Evolutionary conservation across 495 filamentous ascomycete genomes (phyloP), one percentile per base, ranked within the genome.

Genomic region (Parachaetomium inaequale): DNA sequence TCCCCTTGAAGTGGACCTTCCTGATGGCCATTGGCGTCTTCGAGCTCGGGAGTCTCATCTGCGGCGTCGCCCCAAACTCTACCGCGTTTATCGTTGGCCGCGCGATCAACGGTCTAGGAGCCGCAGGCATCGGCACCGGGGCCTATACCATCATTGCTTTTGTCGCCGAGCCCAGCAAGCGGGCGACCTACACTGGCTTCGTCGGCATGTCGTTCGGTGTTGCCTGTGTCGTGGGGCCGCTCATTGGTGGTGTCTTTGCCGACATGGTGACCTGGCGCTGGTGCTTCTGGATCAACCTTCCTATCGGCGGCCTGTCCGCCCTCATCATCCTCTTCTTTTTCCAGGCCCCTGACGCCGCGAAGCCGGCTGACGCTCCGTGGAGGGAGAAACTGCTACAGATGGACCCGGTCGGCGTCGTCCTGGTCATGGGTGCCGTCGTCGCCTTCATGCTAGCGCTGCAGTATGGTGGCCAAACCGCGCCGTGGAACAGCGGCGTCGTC

Each of bases 401-500:
- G 47, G 91, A 96, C 72, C 76, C 83, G 2, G 55, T 83, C 4
- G 91, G 91, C 8, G 86, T 83, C 0, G 12, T 78, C 1, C 65
- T 87, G 42, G 86, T 95, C 67, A 72, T 95, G 17, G 88, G 87
- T 3, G 81, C 78, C 17, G 81, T 95, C n/a, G 77, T 92, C 53
- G 84, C 83, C 54, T 75, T 91, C 12, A 70, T 94, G 38, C 77
- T 96, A 0, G 91, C 91, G 0, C 76, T 96, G 5, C 88, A 94
- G 67, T 95, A 91, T 86, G 91, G 88, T 32, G 91, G 90, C 1
- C 78, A 79, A 3, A 82, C 76, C 26, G 86, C 88, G 57, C 60
- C 75, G 1, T 94, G 90, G 90, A 73, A 65, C 36, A 78, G 78
- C 59, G 79, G 74, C 15, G 82, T 83, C 19, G 84, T 92, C 66